These are phyloP conservation scores for Aristolochia fimbriata DNA, from an alignment of 164 flowering plant species.

Conservation along the genomic window DNA sequence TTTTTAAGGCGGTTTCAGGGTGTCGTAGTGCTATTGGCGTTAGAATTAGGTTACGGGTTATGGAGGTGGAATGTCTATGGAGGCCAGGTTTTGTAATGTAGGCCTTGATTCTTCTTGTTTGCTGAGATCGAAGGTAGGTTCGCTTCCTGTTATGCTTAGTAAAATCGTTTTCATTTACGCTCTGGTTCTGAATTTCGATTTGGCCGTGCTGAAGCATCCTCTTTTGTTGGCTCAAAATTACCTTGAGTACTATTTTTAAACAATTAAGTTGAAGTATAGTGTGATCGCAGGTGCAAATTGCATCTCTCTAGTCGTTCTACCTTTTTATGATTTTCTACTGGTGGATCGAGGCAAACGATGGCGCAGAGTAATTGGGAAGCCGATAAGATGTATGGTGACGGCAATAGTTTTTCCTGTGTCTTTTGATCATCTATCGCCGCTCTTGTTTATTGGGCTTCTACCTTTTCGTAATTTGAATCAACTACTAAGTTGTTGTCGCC, in stretches of 20 bases:
- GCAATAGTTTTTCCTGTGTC: neutral
- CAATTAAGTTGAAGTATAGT: neutral
- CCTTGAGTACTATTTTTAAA: neutral
- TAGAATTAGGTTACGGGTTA: constrained; percentile 11
- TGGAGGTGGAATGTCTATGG: constrained; percentile 13
- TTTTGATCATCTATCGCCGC: neutral
- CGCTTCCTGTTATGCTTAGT: neutral
- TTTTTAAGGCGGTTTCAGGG: neutral
- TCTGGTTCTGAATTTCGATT: neutral
- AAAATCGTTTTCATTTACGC: neutral
- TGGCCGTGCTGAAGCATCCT: neutral
- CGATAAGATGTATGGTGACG: constrained; percentile 46
- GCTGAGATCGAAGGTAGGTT: constrained; percentile 10
- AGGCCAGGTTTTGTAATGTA: constrained; percentile 17
- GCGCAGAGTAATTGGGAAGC: constrained; percentile 72
- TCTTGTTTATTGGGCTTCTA: too few species aligned
- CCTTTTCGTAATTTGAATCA: neutral
- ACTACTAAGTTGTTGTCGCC: neutral
- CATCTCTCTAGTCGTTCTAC: neutral
- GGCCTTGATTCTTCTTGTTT: constrained; percentile 8
- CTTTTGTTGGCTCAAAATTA: neutral
- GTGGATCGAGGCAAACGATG: constrained; percentile 21
- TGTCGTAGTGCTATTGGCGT: constrained; percentile 4
- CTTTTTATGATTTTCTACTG: constrained; percentile 5
- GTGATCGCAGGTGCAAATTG: constrained; percentile 14